Base-by-base conservation (phyloP, 345 rosid genomes). In the Geranium brycei region DNA sequence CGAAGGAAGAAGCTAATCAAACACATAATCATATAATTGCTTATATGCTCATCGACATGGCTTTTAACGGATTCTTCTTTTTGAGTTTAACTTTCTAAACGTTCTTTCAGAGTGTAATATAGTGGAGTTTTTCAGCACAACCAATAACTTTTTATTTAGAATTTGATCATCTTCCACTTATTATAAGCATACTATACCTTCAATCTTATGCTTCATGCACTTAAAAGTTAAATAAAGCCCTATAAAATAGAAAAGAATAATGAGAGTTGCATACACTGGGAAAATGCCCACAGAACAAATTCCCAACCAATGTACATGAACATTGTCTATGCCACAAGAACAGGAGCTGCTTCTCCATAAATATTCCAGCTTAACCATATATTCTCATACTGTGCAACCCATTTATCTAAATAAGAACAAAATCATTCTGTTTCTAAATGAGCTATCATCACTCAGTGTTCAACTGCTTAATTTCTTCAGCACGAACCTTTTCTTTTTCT, bases 81-180 rank as follows among this genome's bases (percentile, higher is more conserved):
- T 11, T 8, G 32, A 10, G 12, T 11, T 31, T 15, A 28, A 5
- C 35, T 38, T 41, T 57, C 18, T 57, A 5, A 12, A n/a, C 30
- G 32, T 38, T 16, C 7, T 59, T 17, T 7, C 3, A 14, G 62
- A 31, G 11, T 32, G 40, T 5, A 47, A 16, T 5, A 8, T 0
- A 69, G 17, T 18, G 4, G 3, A 62, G 19, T 64, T 23, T 31
- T 64, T 17, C 0, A 6, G 12, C 28, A 65, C 0, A 1, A 17
- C 62, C 1, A 58, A n/a, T 0, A 57, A 57, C 18, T 15, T 8
- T 23, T 23, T 1, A 57, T 57, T 57, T 4, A n/a, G 8, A 57
- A 57, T 4, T 57, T 16, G 59, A 8, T 57, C 59, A 57, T n/a
- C 19, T 57, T 57, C 59, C 59, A 57, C 53, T 47, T 57, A 57